These are phyloP conservation scores for Parastagonospora nodorum DNA, from an alignment of 2,329 filamentous ascomycete species.

Conservation along the genomic window DNA sequence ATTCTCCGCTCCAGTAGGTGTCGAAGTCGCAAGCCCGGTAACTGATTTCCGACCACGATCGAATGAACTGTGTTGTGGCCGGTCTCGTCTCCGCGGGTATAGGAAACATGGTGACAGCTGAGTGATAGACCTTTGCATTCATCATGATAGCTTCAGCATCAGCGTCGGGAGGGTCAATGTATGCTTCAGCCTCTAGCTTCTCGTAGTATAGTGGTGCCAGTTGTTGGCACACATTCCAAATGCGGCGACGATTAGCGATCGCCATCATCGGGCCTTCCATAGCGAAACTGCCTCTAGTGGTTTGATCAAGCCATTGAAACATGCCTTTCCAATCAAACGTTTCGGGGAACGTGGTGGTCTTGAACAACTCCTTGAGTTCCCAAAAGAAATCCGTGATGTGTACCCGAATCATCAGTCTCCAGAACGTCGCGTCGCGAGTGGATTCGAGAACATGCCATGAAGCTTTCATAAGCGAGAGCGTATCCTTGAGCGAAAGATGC, in stretches of 20 bases:
- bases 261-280: slow-evolving; percentile 31
- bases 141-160: slow-evolving; percentile 13
- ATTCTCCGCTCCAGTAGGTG: slow-evolving; percentile 14
- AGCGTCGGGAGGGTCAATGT: slow-evolving; percentile 1
- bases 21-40: slow-evolving; percentile 15
- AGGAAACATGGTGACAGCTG: slow-evolving; percentile 14
- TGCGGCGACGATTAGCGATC: slow-evolving; percentile 40
- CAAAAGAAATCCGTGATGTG: slow-evolving; percentile 21
- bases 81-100: slow-evolving; percentile 1
- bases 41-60: slow-evolving; percentile 12
- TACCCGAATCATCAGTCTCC: slow-evolving; percentile 16
- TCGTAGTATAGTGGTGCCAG: slow-evolving; percentile 8
- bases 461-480: slow-evolving; percentile 14
- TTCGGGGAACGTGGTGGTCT: neutral
- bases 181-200: neutral
- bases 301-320: slow-evolving; percentile 28
- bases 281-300: slow-evolving; percentile 18
- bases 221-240: slow-evolving; percentile 26
- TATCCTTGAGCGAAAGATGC: slow-evolving; percentile 6
- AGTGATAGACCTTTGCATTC: slow-evolving; percentile 2
- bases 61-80: slow-evolving; percentile 13
- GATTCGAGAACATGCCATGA: slow-evolving; percentile 13
- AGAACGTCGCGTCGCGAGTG: slow-evolving; percentile 13
- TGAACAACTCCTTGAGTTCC: slow-evolving; percentile 7
- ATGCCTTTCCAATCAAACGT: slow-evolving; percentile 20